These are phyloP conservation scores for Rhizophora mangle DNA, from an alignment of 345 rosid species.

Conservation along the genomic window DNA sequence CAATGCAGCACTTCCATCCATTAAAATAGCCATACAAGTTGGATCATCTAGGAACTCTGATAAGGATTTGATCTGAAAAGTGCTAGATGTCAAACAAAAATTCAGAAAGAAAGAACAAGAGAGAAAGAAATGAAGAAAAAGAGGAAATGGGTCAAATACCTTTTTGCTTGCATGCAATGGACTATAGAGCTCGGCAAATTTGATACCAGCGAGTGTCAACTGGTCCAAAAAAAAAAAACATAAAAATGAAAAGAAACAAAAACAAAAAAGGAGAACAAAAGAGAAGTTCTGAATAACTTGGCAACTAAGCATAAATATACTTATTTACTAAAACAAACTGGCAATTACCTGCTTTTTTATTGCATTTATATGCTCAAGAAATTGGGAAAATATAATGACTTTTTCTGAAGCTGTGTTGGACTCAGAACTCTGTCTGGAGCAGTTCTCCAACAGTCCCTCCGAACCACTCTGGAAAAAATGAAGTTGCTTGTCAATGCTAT, in stretches of 20 bases:
- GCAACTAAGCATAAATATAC: too few species aligned
- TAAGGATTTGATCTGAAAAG: conserved; percentile 64
- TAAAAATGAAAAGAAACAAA: background rate
- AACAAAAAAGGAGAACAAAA: background rate
- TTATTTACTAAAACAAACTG: background rate
- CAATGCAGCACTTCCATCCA: conserved; percentile 97
- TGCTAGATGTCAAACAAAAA: conserved; percentile 3
- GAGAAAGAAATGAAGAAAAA: conserved; percentile 1
- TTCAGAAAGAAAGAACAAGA: background rate
- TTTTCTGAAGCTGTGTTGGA: conserved; percentile 48
- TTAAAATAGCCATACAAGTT: conserved; percentile 74
- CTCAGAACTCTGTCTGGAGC: conserved; percentile 23
- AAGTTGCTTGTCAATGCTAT: conserved; percentile 26
- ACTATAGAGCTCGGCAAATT: conserved; percentile 72
- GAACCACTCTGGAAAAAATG: conserved; percentile 21
- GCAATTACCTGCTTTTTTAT: conserved; percentile 79
- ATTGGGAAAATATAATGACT: conserved; percentile 89
- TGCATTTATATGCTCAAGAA: conserved; percentile 89
- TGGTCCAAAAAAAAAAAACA: conserved; percentile 21
- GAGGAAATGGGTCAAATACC: conserved; percentile 36
- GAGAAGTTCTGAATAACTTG: background rate
- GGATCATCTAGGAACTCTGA: conserved; percentile 63
- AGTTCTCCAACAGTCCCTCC: conserved; percentile 19
- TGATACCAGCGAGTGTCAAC: conserved; percentile 76
- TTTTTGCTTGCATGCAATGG: conserved; percentile 79